A percentile compares a stretch with the other conserved stretches of the same genome.
These are phyloP conservation scores for Malus sylvestris DNA, from an alignment of 306 rosid species.

Conservation along the genomic window DNA sequence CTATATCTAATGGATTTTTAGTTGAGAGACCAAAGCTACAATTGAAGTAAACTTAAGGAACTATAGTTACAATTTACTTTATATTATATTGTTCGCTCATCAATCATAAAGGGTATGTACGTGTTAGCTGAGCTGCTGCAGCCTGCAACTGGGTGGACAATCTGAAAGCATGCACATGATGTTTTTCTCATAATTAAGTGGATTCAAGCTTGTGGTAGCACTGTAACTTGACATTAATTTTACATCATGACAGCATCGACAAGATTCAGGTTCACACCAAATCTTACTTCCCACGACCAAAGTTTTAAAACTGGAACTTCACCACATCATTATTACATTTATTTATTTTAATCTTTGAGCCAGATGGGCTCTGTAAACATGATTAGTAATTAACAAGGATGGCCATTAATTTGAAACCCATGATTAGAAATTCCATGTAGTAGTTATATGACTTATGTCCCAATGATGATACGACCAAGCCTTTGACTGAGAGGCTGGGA, in stretches of 20 bases:
- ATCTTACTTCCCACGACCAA: not conserved
- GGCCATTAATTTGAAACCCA: conserved; percentile 16
- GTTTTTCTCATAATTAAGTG: not conserved
- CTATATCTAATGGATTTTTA: too few species aligned
- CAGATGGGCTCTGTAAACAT: conserved; percentile 18
- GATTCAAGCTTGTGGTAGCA: not conserved
- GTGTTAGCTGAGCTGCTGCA: not conserved
- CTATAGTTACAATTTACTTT: too few species aligned
- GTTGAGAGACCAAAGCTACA: too few species aligned
- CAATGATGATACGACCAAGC: conserved; percentile 44
- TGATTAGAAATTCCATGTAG: conserved; percentile 41
- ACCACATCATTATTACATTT: not conserved
- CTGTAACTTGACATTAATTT: not conserved
- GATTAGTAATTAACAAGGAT: conserved; percentile 21
- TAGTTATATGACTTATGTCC: conserved; percentile 53
- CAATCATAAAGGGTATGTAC: not conserved
- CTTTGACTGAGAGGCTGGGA: conserved; percentile 32
- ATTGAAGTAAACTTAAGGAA: too few species aligned
- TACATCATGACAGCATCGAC: not conserved
- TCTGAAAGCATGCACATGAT: too few species aligned
- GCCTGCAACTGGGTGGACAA: too few species aligned
- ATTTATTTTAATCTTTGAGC: not conserved
- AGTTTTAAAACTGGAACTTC: not conserved
- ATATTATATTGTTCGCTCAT: not conserved
- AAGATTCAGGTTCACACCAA: not conserved